Evolutionary conservation across 192 early-diverging fungal species (phyloP).

Genomic region (Entophlyctis luteolus): DNA sequence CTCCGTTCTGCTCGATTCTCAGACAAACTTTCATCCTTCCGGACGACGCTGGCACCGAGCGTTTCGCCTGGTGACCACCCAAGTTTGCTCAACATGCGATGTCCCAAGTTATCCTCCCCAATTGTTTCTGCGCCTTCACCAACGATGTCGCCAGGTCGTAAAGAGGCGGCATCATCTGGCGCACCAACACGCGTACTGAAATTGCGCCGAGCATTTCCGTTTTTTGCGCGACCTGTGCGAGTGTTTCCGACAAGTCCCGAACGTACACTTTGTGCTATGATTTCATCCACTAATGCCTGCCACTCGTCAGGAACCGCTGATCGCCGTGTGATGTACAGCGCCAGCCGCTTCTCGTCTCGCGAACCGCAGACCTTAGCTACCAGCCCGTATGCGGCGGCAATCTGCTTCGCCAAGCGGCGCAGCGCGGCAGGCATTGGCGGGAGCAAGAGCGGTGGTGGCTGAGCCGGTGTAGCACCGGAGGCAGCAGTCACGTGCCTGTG

Average conservation of each 20-base stretch:
- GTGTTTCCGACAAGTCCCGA: too few species aligned
- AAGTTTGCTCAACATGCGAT: slow-evolving; percentile 65
- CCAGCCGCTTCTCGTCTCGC: slow-evolving; percentile 8
- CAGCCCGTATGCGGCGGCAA: slow-evolving; percentile 22
- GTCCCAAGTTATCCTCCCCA: slow-evolving; percentile 57
- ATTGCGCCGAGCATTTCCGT: too few species aligned
- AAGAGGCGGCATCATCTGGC: slow-evolving; percentile 23
- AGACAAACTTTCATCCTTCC: background rate
- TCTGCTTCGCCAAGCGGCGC: slow-evolving; percentile 13
- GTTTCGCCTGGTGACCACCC: slow-evolving; percentile 51
- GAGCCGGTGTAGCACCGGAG: too few species aligned
- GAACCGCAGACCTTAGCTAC: slow-evolving; percentile 16
- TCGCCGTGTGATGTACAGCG: slow-evolving; percentile 20
- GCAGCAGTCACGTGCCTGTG: slow-evolving; percentile 16
- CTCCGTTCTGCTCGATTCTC: background rate
- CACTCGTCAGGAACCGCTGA: slow-evolving; percentile 32
- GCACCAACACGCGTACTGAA: slow-evolving; percentile 16
- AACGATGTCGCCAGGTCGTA: slow-evolving; percentile 52
- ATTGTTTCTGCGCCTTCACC: slow-evolving; percentile 53
- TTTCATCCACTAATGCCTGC: too few species aligned
- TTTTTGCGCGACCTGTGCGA: too few species aligned
- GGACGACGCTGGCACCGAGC: slow-evolving; percentile 21
- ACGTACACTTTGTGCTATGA: too few species aligned
- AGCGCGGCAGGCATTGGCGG: slow-evolving; percentile 30
- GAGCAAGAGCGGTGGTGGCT: slow-evolving; percentile 3